Base-by-base conservation (phyloP, 208 protist species). In the Blastocrithidia nonstop region DNA sequence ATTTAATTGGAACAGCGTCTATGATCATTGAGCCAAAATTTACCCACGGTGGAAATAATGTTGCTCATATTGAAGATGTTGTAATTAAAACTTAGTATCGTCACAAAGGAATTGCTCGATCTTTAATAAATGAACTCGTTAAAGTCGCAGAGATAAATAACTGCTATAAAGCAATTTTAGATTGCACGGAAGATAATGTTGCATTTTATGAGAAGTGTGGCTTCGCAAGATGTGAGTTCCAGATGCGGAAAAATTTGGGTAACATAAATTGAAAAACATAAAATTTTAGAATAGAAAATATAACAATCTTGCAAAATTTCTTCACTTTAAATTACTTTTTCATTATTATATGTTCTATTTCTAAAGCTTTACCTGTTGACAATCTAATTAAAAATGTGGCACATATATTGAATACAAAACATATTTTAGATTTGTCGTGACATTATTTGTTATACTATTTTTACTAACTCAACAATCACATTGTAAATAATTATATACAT, bases 81-180 rank as follows among this genome's bases (percentile, higher is more conserved):
- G 78, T 88, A 20, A 73, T 75, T 0, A 53, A 76, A 52, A 66
- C 75, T 4, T n/a, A 37, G 19, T 67, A 61, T 36, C 61, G 70
- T 13, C 75, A 69, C 3, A 44, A 64, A 17, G 74, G 71, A n/a
- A 55, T 84, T 36, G 76, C 70, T 0, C 55, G 68, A 7, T 47
- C 52, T 7, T 61, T 92, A n/a, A 43, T 92, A 17, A 25, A 54
- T 4, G 43, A 51, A 5, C 48, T 88, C 0, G 57, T 65, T 4
- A 50, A 54, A 24, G 52, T 65, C n/a, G 61, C 78, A 13, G 61
- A 50, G 13, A 44, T 48, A 19, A 35, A 50, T 9, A 48, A 70
- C 38, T 92, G 83, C 58, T 92, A 92, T 56, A 92, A 92, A 48
- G 57, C 88, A 22, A 84, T 92, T 50, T 59, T 92, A 6, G 75